Evolutionary conservation across 352 stramenopile genomes (phyloP).

Genomic region (Labyrinthula sp.): DNA sequence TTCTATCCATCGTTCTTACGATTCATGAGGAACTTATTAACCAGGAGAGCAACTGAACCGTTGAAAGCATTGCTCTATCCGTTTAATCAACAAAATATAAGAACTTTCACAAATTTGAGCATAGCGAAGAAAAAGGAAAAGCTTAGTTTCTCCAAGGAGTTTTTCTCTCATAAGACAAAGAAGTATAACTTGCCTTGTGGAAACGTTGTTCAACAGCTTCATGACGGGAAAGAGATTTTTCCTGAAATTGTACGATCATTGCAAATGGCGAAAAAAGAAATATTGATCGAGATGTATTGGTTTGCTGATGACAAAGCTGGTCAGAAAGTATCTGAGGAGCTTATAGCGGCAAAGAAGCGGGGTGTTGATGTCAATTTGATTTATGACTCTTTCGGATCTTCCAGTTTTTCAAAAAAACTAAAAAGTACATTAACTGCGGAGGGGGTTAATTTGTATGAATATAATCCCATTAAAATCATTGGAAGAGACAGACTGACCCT

Average conservation of each 20-base stretch:
- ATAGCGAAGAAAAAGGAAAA: too few species aligned
- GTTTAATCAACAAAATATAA: too few species aligned
- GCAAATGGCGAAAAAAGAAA: slow-evolving; percentile 5
- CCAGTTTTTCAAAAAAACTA: slow-evolving; percentile 12
- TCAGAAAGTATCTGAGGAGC: slow-evolving; percentile 3
- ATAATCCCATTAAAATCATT: slow-evolving; percentile 13
- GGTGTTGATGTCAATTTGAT: slow-evolving; percentile 16
- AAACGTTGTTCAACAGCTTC: slow-evolving; percentile 7
- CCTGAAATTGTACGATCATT: slow-evolving; percentile 13
- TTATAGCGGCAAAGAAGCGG: slow-evolving; percentile 13
- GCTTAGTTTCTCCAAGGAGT: too few species aligned
- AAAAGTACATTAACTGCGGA: not conserved
- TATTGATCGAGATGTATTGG: slow-evolving; percentile 30
- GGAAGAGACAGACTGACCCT: slow-evolving; percentile 3
- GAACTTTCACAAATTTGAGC: too few species aligned
- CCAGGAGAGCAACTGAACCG: too few species aligned
- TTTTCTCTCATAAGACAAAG: too few species aligned
- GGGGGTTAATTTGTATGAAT: slow-evolving; percentile 19
- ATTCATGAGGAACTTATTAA: too few species aligned
- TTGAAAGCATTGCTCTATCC: too few species aligned
- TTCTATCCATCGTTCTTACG: too few species aligned
- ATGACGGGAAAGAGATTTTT: slow-evolving; percentile 16
- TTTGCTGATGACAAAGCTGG: slow-evolving; percentile 23
- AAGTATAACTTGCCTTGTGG: slow-evolving; percentile 14
- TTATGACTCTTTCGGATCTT: slow-evolving; percentile 19